phyloP scores from a whole-genome alignment of 2,329 filamentous ascomycete species.

The Ophiostoma triangulosporum region DNA sequence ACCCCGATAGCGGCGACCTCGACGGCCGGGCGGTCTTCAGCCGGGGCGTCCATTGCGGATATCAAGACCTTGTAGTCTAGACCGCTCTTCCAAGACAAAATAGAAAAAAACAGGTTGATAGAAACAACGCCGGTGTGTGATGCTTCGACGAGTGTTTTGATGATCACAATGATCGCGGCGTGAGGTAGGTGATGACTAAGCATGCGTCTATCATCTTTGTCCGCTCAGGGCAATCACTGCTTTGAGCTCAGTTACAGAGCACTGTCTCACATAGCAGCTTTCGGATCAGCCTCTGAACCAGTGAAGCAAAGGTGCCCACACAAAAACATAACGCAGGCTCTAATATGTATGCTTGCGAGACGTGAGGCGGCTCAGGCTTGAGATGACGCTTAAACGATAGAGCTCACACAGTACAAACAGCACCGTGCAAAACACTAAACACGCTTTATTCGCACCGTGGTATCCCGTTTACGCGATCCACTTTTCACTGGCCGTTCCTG shows the following conservation, averaged over 20 bases:
- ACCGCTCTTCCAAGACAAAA: background rate
- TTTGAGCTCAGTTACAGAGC: too few species aligned
- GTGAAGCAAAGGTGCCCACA: too few species aligned
- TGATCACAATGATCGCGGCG: background rate
- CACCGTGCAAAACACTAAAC: background rate
- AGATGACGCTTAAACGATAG: background rate
- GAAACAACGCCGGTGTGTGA: background rate
- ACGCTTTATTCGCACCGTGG: background rate
- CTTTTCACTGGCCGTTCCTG: conserved; percentile 2
- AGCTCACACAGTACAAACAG: background rate
- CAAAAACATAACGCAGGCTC: background rate
- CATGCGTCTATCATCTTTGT: too few species aligned
- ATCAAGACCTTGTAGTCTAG: background rate
- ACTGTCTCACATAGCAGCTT: too few species aligned
- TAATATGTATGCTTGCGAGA: too few species aligned
- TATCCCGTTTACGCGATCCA: background rate
- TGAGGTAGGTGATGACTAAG: background rate
- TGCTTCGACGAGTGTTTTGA: background rate
- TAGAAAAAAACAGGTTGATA: background rate
- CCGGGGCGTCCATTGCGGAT: background rate
- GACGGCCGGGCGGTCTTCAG: background rate
- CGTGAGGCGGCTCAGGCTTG: background rate
- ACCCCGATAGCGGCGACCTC: too few species aligned
- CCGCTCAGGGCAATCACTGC: too few species aligned
- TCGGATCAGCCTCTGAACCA: too few species aligned